phyloP scores from a whole-genome alignment of 2,329 filamentous ascomycete genomes.

The Curvularia sp. region DNA sequence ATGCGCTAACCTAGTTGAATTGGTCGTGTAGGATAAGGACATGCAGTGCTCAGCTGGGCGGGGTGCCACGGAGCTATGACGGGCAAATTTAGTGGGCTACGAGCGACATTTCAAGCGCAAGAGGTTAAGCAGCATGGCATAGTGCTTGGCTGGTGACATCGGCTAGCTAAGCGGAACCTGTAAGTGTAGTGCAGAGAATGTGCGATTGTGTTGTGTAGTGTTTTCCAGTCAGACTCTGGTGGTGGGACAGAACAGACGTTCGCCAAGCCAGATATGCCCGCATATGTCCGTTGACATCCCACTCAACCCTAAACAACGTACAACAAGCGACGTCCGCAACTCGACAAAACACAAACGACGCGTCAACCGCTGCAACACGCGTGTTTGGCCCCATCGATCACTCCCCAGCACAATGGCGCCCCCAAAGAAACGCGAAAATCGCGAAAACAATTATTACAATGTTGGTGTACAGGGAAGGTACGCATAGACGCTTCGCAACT shows the following conservation, averaged over 20 bases:
- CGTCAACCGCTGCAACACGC: conserved; percentile 25
- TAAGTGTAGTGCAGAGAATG: no score
- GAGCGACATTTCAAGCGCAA: not conserved
- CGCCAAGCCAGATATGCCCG: conserved; percentile 18
- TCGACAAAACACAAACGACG: conserved; percentile 14
- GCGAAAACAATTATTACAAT: conserved; percentile 51
- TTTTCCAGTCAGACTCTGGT: not conserved
- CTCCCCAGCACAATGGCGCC: conserved; percentile 39
- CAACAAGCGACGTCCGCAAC: conserved; percentile 14
- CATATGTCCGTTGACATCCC: conserved; percentile 23
- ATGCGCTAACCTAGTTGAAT: conserved; percentile 19
- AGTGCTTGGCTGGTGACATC: not conserved
- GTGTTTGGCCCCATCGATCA: conserved; percentile 16
- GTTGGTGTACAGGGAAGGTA: conserved; percentile 51
- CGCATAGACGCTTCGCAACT: conserved; percentile 12
- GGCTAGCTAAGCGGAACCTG: not conserved
- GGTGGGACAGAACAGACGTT: not conserved
- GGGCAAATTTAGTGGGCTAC: conserved; percentile 1
- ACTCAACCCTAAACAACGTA: conserved; percentile 32
- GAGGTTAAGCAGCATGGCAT: not conserved
- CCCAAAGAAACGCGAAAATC: conserved; percentile 46
- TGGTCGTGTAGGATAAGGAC: conserved; percentile 5
- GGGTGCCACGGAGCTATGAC: not conserved
- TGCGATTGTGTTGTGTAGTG: not conserved
- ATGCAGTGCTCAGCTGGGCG: conserved; percentile 17